Evolutionary conservation across 805 yeast species (phyloP).

Genomic region (Isabelozyma pseudorhagii): DNA sequence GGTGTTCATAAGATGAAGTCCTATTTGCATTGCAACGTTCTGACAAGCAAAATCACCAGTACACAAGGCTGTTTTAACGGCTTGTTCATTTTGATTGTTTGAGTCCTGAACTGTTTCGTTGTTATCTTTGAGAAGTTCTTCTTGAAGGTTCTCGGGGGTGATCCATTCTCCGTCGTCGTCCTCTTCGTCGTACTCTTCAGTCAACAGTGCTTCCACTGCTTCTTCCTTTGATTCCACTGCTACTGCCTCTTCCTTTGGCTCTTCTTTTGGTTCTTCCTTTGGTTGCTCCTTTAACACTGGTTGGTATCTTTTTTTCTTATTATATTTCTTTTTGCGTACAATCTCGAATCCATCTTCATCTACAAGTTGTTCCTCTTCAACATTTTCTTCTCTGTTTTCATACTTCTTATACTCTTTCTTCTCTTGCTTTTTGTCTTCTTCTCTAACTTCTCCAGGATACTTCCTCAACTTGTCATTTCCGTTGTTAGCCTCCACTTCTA

Average conservation of each 20-base stretch:
- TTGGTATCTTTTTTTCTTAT: slow-evolving; percentile 4
- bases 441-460: slow-evolving; percentile 62
- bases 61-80: slow-evolving; percentile 74
- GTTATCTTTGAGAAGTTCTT: slow-evolving; percentile 64
- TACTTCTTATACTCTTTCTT: slow-evolving; percentile 4
- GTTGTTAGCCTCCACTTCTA: slow-evolving; percentile 66
- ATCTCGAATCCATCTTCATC: slow-evolving; percentile 20
- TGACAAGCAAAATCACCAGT: slow-evolving; percentile 98
- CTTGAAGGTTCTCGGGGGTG: slow-evolving; percentile 78
- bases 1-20: slow-evolving; percentile 79
- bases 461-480: slow-evolving; percentile 72
- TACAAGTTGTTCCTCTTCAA: slow-evolving; percentile 5
- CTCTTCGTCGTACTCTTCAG: slow-evolving; percentile 64
- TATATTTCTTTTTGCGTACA: slow-evolving; percentile 1
- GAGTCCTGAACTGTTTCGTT: slow-evolving; percentile 51
- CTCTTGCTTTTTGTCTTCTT: slow-evolving; percentile 16
- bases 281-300: slow-evolving; percentile 3
- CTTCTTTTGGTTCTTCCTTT: slow-evolving; percentile 11
- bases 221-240: slow-evolving; percentile 12
- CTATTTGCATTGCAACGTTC: slow-evolving; percentile 89
- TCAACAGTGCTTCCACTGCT: slow-evolving; percentile 9
- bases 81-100: slow-evolving; percentile 20
- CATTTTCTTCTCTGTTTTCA: slow-evolving; percentile 2
- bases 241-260: slow-evolving; percentile 6
- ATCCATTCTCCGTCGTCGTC: slow-evolving; percentile 92